Conservation (phyloP, 352 stramenopile species). For the Phytopythium chamaehyphon region DNA sequence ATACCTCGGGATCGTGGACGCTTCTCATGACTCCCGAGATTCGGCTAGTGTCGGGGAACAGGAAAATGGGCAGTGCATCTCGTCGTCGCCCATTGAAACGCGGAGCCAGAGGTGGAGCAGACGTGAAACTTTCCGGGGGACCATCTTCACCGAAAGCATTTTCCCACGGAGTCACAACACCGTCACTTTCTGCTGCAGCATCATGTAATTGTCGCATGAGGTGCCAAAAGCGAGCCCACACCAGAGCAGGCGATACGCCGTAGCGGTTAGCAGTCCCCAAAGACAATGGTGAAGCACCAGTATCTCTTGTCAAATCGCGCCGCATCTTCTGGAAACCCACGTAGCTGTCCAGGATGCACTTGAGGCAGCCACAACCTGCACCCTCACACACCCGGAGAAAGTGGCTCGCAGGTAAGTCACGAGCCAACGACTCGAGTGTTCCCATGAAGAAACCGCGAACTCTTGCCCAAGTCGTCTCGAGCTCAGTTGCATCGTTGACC, state of each 20-base stretch:
- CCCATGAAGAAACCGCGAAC: constrained; percentile 64
- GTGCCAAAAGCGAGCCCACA: constrained; percentile 81
- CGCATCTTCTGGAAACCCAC: constrained; percentile 78
- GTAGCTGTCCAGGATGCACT: constrained; percentile 81
- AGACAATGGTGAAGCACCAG: not conserved
- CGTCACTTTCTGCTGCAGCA: constrained; percentile 55
- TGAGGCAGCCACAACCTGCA: constrained; percentile 72
- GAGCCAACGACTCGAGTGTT: constrained; percentile 53
- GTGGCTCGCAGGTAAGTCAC: constrained; percentile 42
- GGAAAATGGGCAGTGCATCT: constrained; percentile 53
- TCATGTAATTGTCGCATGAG: constrained; percentile 78
- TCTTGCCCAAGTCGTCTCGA: constrained; percentile 57
- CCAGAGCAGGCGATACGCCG: constrained; percentile 51
- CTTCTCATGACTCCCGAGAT: constrained; percentile 51
- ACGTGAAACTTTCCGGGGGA: constrained; percentile 17
- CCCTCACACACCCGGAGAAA: constrained; percentile 67
- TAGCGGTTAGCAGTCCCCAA: constrained; percentile 3
- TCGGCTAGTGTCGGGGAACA: constrained; percentile 64
- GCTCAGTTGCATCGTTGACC: constrained; percentile 56
- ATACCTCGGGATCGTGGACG: constrained; percentile 42
- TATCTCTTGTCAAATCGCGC: constrained; percentile 23
- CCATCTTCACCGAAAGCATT: constrained; percentile 17
- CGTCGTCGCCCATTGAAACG: constrained; percentile 37
- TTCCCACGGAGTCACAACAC: constrained; percentile 56
- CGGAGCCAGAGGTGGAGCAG: constrained; percentile 32